Evolutionary conservation across 1,284 basidiomycete species (phyloP), one percentile per base, ranked within the genome.

Genomic region (Heterobasidion annosum): DNA sequence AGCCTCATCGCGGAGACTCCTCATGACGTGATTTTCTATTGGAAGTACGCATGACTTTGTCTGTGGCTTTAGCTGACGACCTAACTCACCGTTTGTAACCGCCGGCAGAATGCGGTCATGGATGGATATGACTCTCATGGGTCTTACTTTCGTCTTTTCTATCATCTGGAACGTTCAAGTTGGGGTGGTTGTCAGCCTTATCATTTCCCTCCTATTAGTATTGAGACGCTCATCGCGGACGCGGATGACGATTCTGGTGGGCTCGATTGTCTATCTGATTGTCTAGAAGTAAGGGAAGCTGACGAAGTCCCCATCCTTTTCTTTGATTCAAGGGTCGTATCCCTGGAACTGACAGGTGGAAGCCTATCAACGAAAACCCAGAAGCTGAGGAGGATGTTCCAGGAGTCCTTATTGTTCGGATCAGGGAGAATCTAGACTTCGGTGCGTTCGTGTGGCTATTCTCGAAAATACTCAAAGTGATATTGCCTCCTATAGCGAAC

Each of bases 1-100:
- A 81, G 84, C 34, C 80, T 97, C 47, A 73, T 97, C n/a, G 78
- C 78, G 0, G 93, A 97, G 69, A 82, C 85, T 0, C 94, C 94
- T 0, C 87, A 94, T 59, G 93, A 96, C 62, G 72, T 97, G 43
- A 64, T 74, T 33, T 95, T 87, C 66, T 93, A 91, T 65, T 89
- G 82, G 78, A 82, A 72, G 91, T 91, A 54, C 56, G 84, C 74
- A 34, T 25, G 32, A 35, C 12, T 54, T 42, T 35, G 13, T n/a
- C 34, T 48, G 6, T 51, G 52, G 37, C 37, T 12, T 12, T 8
- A 40, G 12, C 37, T 12, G 10, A 16, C 32, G 18, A 33, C 32
- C 54, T 51, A 51, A 8, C 25, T 25, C 5, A 25, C 25, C 25
- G 25, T 25, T 25, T 5, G 25, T 47, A 10, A 4, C 4, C 15